phyloP scores from a whole-genome alignment of 257 asterid species.

The Prunella vulgaris region DNA sequence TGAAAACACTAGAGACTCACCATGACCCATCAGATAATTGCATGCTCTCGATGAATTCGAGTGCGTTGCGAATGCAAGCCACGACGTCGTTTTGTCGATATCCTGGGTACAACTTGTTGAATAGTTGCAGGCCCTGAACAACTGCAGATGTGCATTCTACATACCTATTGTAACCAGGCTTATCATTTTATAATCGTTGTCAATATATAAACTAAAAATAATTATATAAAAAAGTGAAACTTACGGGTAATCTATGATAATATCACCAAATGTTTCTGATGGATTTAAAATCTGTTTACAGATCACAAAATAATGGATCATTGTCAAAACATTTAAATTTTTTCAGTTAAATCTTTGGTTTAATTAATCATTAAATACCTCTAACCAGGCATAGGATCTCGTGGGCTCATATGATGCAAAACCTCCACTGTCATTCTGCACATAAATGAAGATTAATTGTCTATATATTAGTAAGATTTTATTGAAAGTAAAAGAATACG shows the following conservation, averaged over 20 bases:
- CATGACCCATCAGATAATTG: constrained; percentile 73
- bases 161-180: constrained; percentile 32
- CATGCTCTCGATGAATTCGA: constrained; percentile 42
- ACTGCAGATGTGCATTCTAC: constrained; percentile 72
- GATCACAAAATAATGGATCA: neutral
- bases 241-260: constrained; percentile 72
- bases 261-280: constrained; percentile 68
- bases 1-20: constrained; percentile 15
- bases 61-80: constrained; percentile 44
- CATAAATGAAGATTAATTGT: neutral
- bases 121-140: constrained; percentile 41
- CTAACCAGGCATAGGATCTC: constrained; percentile 72
- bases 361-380: constrained; percentile 31
- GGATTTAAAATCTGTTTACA: constrained; percentile 61
- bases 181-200: neutral
- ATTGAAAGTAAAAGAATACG: too few relatives aligned
- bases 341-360: neutral
- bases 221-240: neutral
- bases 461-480: too few relatives aligned
- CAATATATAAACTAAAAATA: too few relatives aligned
- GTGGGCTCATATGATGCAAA: constrained; percentile 81
- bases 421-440: constrained; percentile 67
- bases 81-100: constrained; percentile 38
- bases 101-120: constrained; percentile 32
- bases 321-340: neutral